Evolutionary conservation across 2,329 filamentous ascomycete genomes (phyloP).

Genomic region (Neofusicoccum laricinum): DNA sequence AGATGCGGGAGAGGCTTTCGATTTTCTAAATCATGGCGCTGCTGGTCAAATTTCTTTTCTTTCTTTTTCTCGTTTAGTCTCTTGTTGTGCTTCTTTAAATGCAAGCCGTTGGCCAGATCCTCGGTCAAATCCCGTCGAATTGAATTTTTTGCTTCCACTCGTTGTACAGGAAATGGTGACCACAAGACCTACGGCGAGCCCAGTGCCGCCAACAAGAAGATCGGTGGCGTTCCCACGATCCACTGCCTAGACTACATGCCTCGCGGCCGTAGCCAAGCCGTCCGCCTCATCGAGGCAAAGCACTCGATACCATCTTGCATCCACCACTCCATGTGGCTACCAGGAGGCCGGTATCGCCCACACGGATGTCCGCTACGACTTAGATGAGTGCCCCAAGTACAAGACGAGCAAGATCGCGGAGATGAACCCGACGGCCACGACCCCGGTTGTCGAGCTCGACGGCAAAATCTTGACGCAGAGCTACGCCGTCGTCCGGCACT

Average conservation of each 20-base stretch:
- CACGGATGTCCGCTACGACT: constrained; percentile 29
- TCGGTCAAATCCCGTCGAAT: no score
- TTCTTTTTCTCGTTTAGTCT: no score
- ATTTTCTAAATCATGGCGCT: no score
- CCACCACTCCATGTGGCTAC: no score
- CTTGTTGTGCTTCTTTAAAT: no score
- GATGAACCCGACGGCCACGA: constrained; percentile 25
- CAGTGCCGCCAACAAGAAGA: constrained; percentile 27
- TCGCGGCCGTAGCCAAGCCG: constrained; percentile 29
- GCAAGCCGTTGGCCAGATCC: no score
- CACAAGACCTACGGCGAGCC: no score
- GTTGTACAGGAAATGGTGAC: background rate
- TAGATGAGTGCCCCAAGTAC: constrained; percentile 28
- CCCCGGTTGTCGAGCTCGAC: constrained; percentile 28
- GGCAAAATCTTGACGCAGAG: constrained; percentile 32
- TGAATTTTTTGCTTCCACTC: no score
- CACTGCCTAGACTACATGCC: constrained; percentile 33
- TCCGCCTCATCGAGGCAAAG: constrained; percentile 27
- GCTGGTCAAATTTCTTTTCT: no score
- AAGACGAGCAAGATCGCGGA: constrained; percentile 25
- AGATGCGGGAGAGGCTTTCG: no score
- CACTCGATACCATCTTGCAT: no score
- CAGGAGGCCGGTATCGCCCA: constrained; percentile 31
- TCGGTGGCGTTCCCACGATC: constrained; percentile 31
- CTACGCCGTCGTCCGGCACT: constrained; percentile 32